These are phyloP conservation scores for Glebionis coronaria DNA, from an alignment of 129 eudicot genomes.

Conservation along the genomic window DNA sequence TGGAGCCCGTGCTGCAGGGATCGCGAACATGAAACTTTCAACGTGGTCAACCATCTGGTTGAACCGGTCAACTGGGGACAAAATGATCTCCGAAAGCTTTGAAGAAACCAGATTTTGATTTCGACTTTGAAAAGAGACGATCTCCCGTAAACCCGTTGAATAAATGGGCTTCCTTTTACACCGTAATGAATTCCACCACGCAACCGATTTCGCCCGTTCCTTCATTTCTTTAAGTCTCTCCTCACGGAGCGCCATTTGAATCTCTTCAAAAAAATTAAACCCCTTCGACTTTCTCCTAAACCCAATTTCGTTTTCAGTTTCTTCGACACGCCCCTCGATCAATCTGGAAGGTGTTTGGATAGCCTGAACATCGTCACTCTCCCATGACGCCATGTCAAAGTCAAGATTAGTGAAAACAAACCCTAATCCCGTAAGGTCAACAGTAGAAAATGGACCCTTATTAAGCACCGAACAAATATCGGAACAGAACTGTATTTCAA, in stretches of 20 bases:
- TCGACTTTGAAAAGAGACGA: slow-evolving; percentile 36
- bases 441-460: slow-evolving; percentile 51
- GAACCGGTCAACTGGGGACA: slow-evolving; percentile 87
- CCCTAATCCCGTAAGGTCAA: slow-evolving; percentile 73
- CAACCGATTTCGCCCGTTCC: slow-evolving; percentile 68
- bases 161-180: slow-evolving; percentile 74
- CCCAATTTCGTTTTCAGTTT: slow-evolving; percentile 24
- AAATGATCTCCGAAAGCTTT: slow-evolving; percentile 56
- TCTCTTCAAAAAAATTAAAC: slow-evolving; percentile 78
- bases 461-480: slow-evolving; percentile 63
- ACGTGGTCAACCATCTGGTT: slow-evolving; percentile 64
- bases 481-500: slow-evolving; percentile 72
- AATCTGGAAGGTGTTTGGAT: slow-evolving; percentile 75
- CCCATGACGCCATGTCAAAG: slow-evolving; percentile 85
- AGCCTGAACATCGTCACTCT: slow-evolving; percentile 71
- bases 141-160: slow-evolving; percentile 59
- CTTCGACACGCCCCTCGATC: slow-evolving; percentile 50
- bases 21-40: slow-evolving; percentile 96
- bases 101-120: slow-evolving; percentile 43
- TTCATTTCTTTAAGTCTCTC: slow-evolving; percentile 74
- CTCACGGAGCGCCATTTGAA: slow-evolving; percentile 67
- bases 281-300: slow-evolving; percentile 43
- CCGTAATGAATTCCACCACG: slow-evolving; percentile 95
- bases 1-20: slow-evolving; percentile 98
- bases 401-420: slow-evolving; percentile 78